Conservation (phyloP, 495 filamentous ascomycete species). For the Penicillium dipodomyicola region DNA sequence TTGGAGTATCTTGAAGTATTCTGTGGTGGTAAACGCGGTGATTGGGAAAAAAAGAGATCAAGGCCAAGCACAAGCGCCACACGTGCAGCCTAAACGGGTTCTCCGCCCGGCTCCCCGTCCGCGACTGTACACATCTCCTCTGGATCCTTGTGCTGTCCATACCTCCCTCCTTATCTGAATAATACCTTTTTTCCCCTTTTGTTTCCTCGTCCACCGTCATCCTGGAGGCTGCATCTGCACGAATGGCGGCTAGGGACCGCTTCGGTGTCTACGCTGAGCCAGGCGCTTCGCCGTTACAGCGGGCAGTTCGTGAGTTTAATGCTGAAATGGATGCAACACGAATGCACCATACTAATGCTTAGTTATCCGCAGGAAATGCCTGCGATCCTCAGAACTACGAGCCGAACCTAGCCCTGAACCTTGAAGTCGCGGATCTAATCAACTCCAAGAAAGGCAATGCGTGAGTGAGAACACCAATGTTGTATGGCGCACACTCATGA, state of each 20-base stretch:
- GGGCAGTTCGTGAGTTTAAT: constrained; percentile 73
- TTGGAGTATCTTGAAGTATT: background rate
- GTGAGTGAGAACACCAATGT: constrained; percentile 42
- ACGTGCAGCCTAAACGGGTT: constrained; percentile 26
- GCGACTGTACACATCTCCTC: constrained; percentile 22
- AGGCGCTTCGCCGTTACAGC: constrained; percentile 79
- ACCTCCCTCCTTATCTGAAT: constrained; percentile 11
- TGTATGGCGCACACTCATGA: constrained; percentile 19
- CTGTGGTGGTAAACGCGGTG: background rate
- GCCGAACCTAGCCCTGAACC: constrained; percentile 91
- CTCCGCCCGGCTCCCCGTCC: constrained; percentile 23
- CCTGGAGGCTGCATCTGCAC: constrained; percentile 93
- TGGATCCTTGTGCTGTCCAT: constrained; percentile 20
- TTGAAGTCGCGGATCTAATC: constrained; percentile 95
- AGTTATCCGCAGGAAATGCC: constrained; percentile 62
- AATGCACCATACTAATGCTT: constrained; percentile 12
- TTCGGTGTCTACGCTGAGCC: constrained; percentile 80
- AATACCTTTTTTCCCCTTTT: constrained; percentile 8
- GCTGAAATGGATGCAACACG: constrained; percentile 7
- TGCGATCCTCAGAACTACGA: constrained; percentile 96
- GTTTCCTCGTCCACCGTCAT: constrained; percentile 30
- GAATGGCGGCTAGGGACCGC: constrained; percentile 93
- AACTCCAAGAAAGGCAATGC: constrained; percentile 97
- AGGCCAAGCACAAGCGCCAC: constrained; percentile 28
- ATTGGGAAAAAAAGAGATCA: constrained; percentile 19